Evolutionary conservation across 257 asterid species (phyloP), one percentile per base, ranked within the genome.

Genomic region (Apocynum venetum): DNA sequence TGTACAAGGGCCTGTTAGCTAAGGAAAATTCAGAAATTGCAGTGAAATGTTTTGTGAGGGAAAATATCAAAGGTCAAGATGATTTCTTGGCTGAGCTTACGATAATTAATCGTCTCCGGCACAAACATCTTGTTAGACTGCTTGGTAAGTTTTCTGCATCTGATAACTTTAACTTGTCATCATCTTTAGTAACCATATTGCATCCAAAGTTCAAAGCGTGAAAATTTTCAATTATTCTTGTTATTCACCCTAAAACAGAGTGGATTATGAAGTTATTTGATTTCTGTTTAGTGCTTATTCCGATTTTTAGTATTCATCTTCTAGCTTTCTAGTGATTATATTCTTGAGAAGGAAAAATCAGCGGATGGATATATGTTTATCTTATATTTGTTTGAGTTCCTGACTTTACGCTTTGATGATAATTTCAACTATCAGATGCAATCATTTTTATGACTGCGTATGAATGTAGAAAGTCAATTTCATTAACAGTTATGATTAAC

Each of bases 71-170:
- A 79, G 98, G 99, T 0, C 89, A 91, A 52, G 97, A 87, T 78
- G 99, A 95, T 84, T 92, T 92, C 88, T 80, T 92, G 87, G 93
- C 98, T 73, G 98, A 94, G 82, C 98, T 94, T 52, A 91, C 97
- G 5, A 91, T 94, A 49, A 94, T 94, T 63, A 92, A 92, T 56
- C 95, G 97, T 17, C 97, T 94, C 51, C 89, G 98, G 52, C 98
- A 94, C 66, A 90, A 90, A 74, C 93, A 94, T 86, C 97, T 94
- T 47, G 98, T 94, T 71, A 84, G 84, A 79, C 84, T 94, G 73
- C 95, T 94, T 8, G 98, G 98, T 94, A 78, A 38, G 85, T 71
- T 2, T 10, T 3, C 47, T 52, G 47, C 64, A 9, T 31, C 47
- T 68, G 40, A 31, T 7, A 25, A 8, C 15, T 10, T 60, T 60